Evolutionary conservation across 306 rosid species (phyloP).

Genomic region (Dryas drummondii): DNA sequence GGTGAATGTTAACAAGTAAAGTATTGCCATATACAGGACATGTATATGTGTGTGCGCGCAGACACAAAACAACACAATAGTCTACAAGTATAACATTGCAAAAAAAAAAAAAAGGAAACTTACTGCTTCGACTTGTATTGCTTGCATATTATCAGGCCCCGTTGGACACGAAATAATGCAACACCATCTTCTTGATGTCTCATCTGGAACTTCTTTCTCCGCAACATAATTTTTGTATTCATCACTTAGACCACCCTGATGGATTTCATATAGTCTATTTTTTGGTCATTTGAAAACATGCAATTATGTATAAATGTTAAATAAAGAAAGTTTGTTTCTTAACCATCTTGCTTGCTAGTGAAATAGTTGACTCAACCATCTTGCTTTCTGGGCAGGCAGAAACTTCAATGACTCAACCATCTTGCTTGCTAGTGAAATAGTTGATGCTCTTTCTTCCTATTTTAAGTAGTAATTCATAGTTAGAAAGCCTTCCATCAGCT

Average conservation of each 20-base stretch:
- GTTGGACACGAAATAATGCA: constrained; percentile 90
- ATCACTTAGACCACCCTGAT: constrained; percentile 92
- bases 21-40: constrained; percentile 22
- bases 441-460: constrained; percentile 82
- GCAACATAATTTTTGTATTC: constrained; percentile 68
- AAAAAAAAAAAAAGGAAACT: constrained; percentile 26
- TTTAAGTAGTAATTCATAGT: constrained; percentile 36
- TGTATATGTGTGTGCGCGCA: neutral
- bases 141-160: constrained; percentile 98
- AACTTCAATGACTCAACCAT: constrained; percentile 89
- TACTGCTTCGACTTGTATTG: constrained; percentile 91
- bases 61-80: neutral
- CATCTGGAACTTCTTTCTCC: constrained; percentile 74
- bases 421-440: constrained; percentile 70
- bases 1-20: neutral
- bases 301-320: neutral
- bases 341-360: too few relatives aligned
- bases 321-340: neutral
- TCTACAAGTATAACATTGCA: neutral
- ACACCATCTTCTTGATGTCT: constrained; percentile 71
- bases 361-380: too few relatives aligned
- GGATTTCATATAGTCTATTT: constrained; percentile 29
- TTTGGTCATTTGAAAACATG: constrained; percentile 24
- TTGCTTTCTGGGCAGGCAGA: constrained; percentile 65
- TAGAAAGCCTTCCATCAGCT: constrained; percentile 23